A percentile compares a stretch with the other conserved stretches of the same genome.
Evolutionary conservation across 208 protist genomes (phyloP).

Genomic region (Herpetomonas samuelpessoai): DNA sequence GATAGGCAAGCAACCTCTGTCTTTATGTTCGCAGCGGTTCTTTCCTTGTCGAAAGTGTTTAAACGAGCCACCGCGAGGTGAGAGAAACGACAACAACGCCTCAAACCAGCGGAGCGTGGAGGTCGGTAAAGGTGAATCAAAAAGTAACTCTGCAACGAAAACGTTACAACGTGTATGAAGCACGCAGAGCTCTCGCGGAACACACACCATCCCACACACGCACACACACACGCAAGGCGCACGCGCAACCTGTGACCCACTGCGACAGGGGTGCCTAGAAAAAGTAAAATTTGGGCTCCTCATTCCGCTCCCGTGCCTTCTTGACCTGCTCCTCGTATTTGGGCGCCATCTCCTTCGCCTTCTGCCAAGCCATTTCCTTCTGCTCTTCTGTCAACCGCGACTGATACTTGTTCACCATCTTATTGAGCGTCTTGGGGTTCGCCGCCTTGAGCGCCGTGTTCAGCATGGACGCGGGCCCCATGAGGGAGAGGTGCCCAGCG

Average conservation of each 20-base stretch:
- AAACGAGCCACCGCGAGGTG: no score
- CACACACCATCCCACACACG: no score
- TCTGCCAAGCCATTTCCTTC: conserved; percentile 83
- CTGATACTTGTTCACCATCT: conserved; percentile 85
- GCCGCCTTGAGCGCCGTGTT: conserved; percentile 84
- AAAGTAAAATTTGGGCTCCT: conserved; percentile 86
- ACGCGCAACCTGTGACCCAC: neutral
- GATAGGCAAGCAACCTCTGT: neutral
- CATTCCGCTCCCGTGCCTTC: conserved; percentile 66
- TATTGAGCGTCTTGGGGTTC: conserved; percentile 79
- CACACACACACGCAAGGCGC: neutral
- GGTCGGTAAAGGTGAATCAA: no score
- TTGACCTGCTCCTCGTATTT: conserved; percentile 83
- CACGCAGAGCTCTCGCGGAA: no score
- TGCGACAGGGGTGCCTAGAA: conserved; percentile 37
- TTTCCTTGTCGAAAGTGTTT: no score
- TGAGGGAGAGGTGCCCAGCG: conserved; percentile 72
- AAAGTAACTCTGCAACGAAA: no score
- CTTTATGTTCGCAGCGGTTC: conserved; percentile 8
- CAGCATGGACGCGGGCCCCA: conserved; percentile 88
- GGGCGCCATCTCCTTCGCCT: conserved; percentile 88
- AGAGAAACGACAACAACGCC: no score
- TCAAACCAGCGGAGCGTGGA: no score
- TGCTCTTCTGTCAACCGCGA: conserved; percentile 77
- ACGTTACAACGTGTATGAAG: no score